phyloP scores from a whole-genome alignment of 192 early-diverging fungal genomes.

The Linnemannia elongata region DNA sequence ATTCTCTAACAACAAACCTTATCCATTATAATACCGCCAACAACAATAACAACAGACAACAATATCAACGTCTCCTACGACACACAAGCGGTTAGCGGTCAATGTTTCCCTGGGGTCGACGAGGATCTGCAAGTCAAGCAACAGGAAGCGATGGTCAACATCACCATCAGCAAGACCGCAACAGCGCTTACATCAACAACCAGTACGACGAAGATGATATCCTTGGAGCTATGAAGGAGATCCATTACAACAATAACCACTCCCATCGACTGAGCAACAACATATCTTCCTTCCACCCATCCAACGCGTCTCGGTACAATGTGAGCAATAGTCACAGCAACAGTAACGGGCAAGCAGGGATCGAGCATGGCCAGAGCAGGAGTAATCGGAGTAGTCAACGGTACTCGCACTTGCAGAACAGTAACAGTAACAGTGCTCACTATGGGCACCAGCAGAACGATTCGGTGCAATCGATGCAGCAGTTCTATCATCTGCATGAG shows the following conservation, averaged over 20 bases:
- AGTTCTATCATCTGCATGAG: slow-evolving; percentile 29
- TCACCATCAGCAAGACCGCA: background rate
- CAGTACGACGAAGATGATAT: slow-evolving; percentile 17
- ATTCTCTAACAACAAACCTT: background rate
- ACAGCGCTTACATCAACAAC: background rate
- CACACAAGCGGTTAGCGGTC: slow-evolving; percentile 12
- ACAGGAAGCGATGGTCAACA: too few species aligned
- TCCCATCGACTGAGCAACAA: background rate
- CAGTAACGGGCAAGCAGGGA: too few species aligned
- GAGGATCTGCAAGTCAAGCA: slow-evolving; percentile 10
- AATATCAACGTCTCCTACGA: background rate
- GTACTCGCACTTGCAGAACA: background rate
- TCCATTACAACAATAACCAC: slow-evolving; percentile 3
- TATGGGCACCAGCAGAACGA: slow-evolving; percentile 25
- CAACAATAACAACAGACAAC: background rate
- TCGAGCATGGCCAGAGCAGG: background rate
- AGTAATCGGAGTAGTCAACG: slow-evolving; percentile 10
- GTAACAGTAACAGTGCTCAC: background rate
- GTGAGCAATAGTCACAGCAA: background rate
- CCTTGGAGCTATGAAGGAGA: slow-evolving; percentile 31
- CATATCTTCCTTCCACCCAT: background rate
- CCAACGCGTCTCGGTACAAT: too few species aligned
- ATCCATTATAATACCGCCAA: background rate
- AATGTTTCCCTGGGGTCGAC: slow-evolving; percentile 14
- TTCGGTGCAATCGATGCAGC: slow-evolving; percentile 50